Percentiles rank a stretch among this genome's conserved stretches.
phyloP scores from a whole-genome alignment of 169 alveolate genomes.

The Amoebophrya sp. region DNA sequence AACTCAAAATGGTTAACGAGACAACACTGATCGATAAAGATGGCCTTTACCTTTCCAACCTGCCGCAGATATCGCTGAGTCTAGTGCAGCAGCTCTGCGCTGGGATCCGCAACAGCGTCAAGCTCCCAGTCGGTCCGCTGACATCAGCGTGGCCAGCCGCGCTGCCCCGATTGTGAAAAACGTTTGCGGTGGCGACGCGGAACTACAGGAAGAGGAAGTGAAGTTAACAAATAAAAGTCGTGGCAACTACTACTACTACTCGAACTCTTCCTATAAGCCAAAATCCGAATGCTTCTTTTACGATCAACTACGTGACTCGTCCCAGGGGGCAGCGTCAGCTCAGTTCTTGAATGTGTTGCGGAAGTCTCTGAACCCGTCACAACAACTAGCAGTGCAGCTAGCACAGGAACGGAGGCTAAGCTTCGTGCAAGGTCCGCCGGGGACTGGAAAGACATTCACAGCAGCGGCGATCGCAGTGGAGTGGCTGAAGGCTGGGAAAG shows the following conservation, averaged over 20 bases:
- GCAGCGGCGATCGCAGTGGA: neutral
- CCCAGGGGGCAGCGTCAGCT: neutral
- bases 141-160: neutral
- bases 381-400: neutral
- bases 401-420: neutral
- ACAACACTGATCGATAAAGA: too few relatives aligned
- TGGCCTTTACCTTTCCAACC: too few relatives aligned
- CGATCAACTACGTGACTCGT: neutral
- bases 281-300: neutral
- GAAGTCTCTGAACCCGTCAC: neutral
- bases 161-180: neutral
- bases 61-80: neutral
- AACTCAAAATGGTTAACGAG: too few relatives aligned
- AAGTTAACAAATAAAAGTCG: too few relatives aligned
- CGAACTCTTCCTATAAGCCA: neutral
- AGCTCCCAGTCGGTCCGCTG: neutral
- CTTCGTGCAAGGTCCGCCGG: conserved; percentile 27
- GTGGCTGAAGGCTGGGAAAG: neutral
- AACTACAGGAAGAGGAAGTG: neutral
- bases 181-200: neutral
- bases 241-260: neutral
- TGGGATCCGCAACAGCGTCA: neutral
- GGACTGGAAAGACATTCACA: conserved; percentile 17
- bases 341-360: neutral
- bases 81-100: neutral